Conservation (phyloP, 2,329 filamentous ascomycete species). For the Colletotrichum orchidophilum region DNA sequence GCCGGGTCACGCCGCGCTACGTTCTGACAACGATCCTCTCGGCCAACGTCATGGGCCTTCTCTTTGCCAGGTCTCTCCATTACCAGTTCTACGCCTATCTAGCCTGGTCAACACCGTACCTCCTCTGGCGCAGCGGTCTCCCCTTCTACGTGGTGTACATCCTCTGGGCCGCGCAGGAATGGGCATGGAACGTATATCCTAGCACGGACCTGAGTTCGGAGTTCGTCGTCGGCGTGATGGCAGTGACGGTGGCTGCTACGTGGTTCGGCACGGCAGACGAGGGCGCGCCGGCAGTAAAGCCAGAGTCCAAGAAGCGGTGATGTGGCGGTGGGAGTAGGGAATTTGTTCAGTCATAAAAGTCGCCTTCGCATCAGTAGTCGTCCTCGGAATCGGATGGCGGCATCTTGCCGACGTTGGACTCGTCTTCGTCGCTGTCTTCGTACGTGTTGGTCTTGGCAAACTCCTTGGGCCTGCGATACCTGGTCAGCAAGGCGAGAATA, state of each 20-base stretch:
- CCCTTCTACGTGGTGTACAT: constrained; percentile 73
- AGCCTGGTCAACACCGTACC: constrained; percentile 86
- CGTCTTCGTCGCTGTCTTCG: constrained; percentile 76
- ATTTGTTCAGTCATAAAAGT: neutral
- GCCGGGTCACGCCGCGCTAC: constrained; percentile 74
- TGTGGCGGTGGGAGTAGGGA: neutral
- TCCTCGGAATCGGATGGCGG: constrained; percentile 84
- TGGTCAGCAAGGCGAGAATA: neutral
- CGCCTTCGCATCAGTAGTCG: constrained; percentile 48
- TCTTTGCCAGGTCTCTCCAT: constrained; percentile 89
- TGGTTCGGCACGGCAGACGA: constrained; percentile 66
- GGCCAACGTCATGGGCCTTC: constrained; percentile 80
- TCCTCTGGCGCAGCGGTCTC: constrained; percentile 81
- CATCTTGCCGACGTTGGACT: constrained; percentile 85
- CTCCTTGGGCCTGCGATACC: constrained; percentile 73
- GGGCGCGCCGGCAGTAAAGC: constrained; percentile 38
- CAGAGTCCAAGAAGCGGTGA: constrained; percentile 37
- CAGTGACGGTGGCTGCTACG: constrained; percentile 69
- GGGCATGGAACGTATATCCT: constrained; percentile 95
- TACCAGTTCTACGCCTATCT: constrained; percentile 97
- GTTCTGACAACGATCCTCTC: constrained; percentile 80
- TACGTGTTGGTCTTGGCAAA: constrained; percentile 74
- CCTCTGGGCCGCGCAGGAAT: constrained; percentile 84
- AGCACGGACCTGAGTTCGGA: constrained; percentile 68
- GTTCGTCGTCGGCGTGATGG: constrained; percentile 76